Conservation (phyloP, 108 stramenopile genomes). For the Chaetoceros muelleri region DNA sequence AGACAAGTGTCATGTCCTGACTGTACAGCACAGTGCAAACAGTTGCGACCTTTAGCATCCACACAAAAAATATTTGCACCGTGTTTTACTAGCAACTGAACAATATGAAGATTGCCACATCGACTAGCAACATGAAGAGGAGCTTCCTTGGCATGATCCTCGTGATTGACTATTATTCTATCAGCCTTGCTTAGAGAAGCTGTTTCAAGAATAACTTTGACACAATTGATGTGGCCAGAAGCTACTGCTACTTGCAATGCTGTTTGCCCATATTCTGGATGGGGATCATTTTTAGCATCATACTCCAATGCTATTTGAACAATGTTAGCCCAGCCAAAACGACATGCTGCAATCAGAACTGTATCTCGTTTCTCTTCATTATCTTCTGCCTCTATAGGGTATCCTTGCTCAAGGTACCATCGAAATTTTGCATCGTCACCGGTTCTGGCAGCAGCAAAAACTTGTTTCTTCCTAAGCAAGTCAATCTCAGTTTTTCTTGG, state of each 20-base stretch:
- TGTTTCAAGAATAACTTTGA: slow-evolving; percentile 32
- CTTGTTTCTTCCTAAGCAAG: not conserved
- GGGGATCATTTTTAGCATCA: slow-evolving; percentile 58
- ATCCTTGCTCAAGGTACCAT: slow-evolving; percentile 20
- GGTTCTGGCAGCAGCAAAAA: slow-evolving; percentile 15
- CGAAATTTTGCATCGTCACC: slow-evolving; percentile 15
- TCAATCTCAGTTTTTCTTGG: too few relatives aligned
- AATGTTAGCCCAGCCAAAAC: slow-evolving; percentile 37
- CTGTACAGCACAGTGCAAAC: slow-evolving; percentile 13
- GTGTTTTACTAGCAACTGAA: slow-evolving; percentile 32
- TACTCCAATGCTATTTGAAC: slow-evolving; percentile 32
- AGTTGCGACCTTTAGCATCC: not conserved
- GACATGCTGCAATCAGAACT: slow-evolving; percentile 42
- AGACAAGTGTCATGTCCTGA: slow-evolving; percentile 31
- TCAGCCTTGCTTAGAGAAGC: slow-evolving; percentile 34
- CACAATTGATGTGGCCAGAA: slow-evolving; percentile 35
- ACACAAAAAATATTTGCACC: slow-evolving; percentile 32
- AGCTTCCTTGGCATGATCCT: slow-evolving; percentile 42
- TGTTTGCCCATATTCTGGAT: slow-evolving; percentile 44
- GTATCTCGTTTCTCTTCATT: slow-evolving; percentile 39
- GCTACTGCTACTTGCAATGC: slow-evolving; percentile 41
- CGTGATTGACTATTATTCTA: slow-evolving; percentile 42
- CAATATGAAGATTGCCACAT: slow-evolving; percentile 25
- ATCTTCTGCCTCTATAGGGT: slow-evolving; percentile 20
- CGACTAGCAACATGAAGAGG: slow-evolving; percentile 49